Evolutionary conservation across 1,284 basidiomycete species (phyloP).

Genomic region (Bjerkandera adusta): DNA sequence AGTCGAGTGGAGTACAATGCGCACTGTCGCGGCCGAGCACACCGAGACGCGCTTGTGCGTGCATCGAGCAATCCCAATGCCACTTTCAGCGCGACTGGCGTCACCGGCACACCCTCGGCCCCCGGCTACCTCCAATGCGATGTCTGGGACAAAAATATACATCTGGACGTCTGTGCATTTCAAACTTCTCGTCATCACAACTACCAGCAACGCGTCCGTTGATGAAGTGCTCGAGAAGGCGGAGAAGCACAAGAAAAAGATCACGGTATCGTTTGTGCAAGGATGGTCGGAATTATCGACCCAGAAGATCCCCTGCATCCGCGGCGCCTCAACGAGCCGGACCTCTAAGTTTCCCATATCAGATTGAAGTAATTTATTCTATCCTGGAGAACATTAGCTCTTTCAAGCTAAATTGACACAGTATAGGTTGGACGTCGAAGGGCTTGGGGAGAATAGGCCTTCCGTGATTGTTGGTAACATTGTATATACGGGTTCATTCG

Average conservation of each 20-base stretch:
- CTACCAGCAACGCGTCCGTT: conserved; percentile 8
- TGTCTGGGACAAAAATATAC: conserved; percentile 11
- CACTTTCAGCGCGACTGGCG: not conserved
- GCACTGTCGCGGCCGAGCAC: conserved; percentile 3
- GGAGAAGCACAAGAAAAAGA: conserved; percentile 13
- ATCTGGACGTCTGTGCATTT: conserved; percentile 7
- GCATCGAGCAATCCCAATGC: not conserved
- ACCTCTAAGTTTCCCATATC: too few relatives aligned
- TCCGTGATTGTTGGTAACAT: conserved; percentile 50
- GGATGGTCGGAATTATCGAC: conserved; percentile 29
- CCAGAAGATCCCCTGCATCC: conserved; percentile 25
- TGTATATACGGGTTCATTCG: too few relatives aligned
- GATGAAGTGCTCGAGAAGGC: conserved; percentile 7
- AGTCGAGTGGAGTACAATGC: not conserved
- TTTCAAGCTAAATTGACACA: too few relatives aligned
- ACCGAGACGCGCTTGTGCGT: not conserved
- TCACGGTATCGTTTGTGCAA: conserved; percentile 10
- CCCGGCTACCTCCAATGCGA: conserved; percentile 11
- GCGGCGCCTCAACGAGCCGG: too few relatives aligned
- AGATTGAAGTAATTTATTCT: not conserved
- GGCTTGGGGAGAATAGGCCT: conserved; percentile 47
- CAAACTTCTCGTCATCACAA: conserved; percentile 4
- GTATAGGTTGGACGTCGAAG: conserved; percentile 47
- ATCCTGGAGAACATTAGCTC: too few relatives aligned
- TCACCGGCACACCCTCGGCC: not conserved